phyloP scores from a whole-genome alignment of 495 filamentous ascomycete species.

The Sporormia fimetaria region DNA sequence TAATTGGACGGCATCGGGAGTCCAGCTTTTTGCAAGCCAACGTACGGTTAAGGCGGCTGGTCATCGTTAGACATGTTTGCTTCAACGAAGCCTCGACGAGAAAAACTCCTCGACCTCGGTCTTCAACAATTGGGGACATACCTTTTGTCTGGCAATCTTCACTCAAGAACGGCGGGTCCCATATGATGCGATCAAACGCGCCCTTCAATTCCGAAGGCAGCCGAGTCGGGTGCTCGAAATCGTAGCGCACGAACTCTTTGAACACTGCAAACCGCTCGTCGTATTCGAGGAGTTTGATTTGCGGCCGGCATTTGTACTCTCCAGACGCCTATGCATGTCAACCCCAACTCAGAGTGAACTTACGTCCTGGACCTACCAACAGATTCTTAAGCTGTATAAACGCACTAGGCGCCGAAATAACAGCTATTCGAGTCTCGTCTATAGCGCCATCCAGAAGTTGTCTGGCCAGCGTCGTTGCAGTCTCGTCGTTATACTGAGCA shows the following conservation, averaged over 20 bases:
- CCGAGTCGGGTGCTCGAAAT: slow-evolving; percentile 54
- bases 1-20: slow-evolving; percentile 15
- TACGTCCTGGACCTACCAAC: slow-evolving; percentile 36
- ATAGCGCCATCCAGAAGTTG: slow-evolving; percentile 49
- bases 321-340: slow-evolving; percentile 9
- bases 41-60: slow-evolving; percentile 59
- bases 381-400: slow-evolving; percentile 65
- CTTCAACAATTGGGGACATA: slow-evolving; percentile 26
- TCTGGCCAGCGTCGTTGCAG: slow-evolving; percentile 48
- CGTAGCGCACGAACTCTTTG: slow-evolving; percentile 58
- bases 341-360: not conserved
- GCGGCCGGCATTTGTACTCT: slow-evolving; percentile 35
- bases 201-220: slow-evolving; percentile 53
- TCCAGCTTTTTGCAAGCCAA: slow-evolving; percentile 47
- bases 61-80: slow-evolving; percentile 2
- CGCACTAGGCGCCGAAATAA: slow-evolving; percentile 64
- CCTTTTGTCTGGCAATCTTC: slow-evolving; percentile 74
- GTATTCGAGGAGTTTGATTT: slow-evolving; percentile 54
- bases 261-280: slow-evolving; percentile 62
- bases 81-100: not conserved
- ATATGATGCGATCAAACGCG: slow-evolving; percentile 52
- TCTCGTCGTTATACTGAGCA: slow-evolving; percentile 56
- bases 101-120: not conserved
- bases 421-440: slow-evolving; percentile 43
- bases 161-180: slow-evolving; percentile 67